Base-by-base conservation (phyloP, 2,329 filamentous ascomycete species). In the Magnaporthales sp. region DNA sequence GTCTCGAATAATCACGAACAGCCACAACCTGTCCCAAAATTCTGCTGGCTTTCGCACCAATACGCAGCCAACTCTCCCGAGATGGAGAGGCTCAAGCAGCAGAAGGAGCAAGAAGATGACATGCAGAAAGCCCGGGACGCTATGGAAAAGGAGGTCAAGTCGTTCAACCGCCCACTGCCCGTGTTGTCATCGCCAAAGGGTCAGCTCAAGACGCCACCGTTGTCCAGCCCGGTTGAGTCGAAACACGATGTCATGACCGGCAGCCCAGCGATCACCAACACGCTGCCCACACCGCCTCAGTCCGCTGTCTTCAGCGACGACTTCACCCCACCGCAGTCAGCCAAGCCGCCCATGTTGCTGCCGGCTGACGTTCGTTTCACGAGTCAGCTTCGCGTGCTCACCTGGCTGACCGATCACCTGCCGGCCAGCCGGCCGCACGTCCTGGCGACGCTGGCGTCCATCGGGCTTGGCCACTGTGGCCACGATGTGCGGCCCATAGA, bases 401-500 rank as follows among this genome's bases (percentile, higher is more conserved):
- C 65, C 3, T 71, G 70, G 67, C 67, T 71, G 19, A 67, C 66
- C n/a, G 54, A 64, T 8, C 70, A 66, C 0, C 64, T 71, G 19
- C 70, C 70, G 11, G 58, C 67, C 7, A 69, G 68, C 19, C 69
- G 70, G 1, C 60, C 63, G 1, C 64, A 66, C 1, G 68, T 71
- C 26, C 67, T 71, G n/a, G 60, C 61, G 24, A 69, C 69, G 19
- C 63, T 71, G 38, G 70, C 70, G 0, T 69, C 70, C 10, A 68
- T 71, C 24, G 70, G 70, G 1, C 60, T 71, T 8, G 70, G 66
- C 1, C 70, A 71, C 67, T 71, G 70, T 32, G 67, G 67, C 2
- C 70, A 71, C 62, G 70, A 71, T 26, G 70, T 71, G 19, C 68
- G 70, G 8, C 70, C 70, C 1, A 64, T 67, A 15, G 70, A 71